Conservation (phyloP, 108 stramenopile genomes). For the Epithemia pelagica region DNA sequence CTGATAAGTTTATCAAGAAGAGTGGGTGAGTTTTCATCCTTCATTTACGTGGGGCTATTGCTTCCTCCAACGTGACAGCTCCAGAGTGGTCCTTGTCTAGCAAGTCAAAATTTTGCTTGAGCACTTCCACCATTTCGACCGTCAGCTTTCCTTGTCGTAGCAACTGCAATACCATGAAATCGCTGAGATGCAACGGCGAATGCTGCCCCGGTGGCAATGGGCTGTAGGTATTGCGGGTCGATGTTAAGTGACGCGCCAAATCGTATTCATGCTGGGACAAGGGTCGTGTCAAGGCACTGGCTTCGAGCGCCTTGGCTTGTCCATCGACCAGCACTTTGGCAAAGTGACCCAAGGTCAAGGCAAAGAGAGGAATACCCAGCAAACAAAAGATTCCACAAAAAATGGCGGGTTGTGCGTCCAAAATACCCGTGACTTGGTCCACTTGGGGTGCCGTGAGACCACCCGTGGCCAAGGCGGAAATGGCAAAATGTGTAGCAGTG, state of each 20-base stretch:
- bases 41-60: too few relatives aligned
- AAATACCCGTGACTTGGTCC: constrained; percentile 33
- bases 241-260: constrained; percentile 40
- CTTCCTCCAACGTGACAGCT: constrained; percentile 27
- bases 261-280: constrained; percentile 42
- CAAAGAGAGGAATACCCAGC: constrained; percentile 59
- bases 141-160: constrained; percentile 55
- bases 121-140: constrained; percentile 31
- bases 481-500: constrained; percentile 65
- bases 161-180: constrained; percentile 61
- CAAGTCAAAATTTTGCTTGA: constrained; percentile 45
- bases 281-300: constrained; percentile 31
- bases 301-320: constrained; percentile 45
- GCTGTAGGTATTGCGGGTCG: not conserved
- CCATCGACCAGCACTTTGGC: constrained; percentile 46
- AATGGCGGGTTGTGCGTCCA: constrained; percentile 41
- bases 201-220: not conserved
- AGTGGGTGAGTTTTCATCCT: too few relatives aligned
- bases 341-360: constrained; percentile 54
- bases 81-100: constrained; percentile 31
- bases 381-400: constrained; percentile 65
- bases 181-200: constrained; percentile 38
- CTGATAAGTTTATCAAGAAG: too few relatives aligned
- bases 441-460: constrained; percentile 61
- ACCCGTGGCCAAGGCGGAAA: constrained; percentile 63